Evolutionary conservation across 176 grass and related monocot genomes (phyloP).

Genomic region (Ampelocalamus luodianensis): DNA sequence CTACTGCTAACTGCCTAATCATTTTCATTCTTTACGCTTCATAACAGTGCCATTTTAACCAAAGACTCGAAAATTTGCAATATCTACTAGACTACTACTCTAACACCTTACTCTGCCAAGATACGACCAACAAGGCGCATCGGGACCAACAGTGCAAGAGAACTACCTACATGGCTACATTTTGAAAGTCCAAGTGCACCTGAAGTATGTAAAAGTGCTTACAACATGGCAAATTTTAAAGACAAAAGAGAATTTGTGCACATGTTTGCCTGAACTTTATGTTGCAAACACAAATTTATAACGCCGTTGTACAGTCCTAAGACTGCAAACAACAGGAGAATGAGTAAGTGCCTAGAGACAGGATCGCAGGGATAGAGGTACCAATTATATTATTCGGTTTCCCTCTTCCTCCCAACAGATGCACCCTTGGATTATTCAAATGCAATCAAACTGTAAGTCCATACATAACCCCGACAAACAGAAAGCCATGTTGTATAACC

Average conservation of each 20-base stretch:
- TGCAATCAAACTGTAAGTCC: background rate
- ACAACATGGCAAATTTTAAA: background rate
- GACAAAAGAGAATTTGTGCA: background rate
- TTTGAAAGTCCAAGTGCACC: background rate
- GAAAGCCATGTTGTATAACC: background rate
- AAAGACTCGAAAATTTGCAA: background rate
- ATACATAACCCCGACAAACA: background rate
- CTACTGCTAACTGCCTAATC: too few species aligned
- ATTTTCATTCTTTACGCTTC: too few species aligned
- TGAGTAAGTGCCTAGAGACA: background rate
- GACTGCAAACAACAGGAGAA: background rate
- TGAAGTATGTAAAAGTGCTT: background rate
- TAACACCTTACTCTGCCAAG: background rate
- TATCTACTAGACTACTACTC: background rate
- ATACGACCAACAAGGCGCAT: background rate
- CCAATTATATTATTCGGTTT: background rate
- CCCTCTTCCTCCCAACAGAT: background rate
- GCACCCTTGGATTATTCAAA: background rate
- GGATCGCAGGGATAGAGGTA: background rate
- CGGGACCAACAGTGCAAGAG: background rate
- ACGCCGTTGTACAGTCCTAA: background rate
- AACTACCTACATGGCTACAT: slow-evolving; percentile 16
- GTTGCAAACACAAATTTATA: background rate
- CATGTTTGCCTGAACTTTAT: background rate
- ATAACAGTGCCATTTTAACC: too few species aligned